These are phyloP conservation scores for Phytophthora pseudosyringae DNA, from an alignment of 352 stramenopile species.

Conservation along the genomic window DNA sequence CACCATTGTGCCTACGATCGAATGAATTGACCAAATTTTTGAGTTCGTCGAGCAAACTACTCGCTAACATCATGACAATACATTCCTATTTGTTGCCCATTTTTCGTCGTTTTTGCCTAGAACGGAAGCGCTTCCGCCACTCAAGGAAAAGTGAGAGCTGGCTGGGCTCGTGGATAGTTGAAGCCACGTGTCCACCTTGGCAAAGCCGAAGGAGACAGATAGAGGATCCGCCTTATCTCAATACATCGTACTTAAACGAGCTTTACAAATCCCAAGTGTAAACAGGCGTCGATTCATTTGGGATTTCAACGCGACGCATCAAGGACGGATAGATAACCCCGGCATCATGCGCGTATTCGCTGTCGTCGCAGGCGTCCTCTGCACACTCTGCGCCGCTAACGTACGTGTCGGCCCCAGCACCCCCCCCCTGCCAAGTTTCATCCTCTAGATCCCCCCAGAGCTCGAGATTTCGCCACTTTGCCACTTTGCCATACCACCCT, in stretches of 20 bases:
- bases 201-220: not conserved
- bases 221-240: not conserved
- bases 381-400: conserved; percentile 24
- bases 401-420: conserved; percentile 11
- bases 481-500: not conserved
- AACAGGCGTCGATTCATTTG: conserved; percentile 11
- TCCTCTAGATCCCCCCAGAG: not conserved
- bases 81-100: not conserved
- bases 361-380: conserved; percentile 34
- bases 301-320: conserved; percentile 28
- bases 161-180: conserved; percentile 2
- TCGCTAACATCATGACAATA: not conserved
- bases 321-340: not conserved
- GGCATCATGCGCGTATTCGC: conserved; percentile 37
- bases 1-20: conserved; percentile 4
- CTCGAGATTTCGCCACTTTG: conserved; percentile 9
- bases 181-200: not conserved
- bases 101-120: not conserved
- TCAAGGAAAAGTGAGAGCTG: not conserved
- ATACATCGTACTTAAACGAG: conserved; percentile 3
- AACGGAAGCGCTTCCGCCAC: not conserved
- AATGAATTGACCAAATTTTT: conserved; percentile 4
- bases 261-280: conserved; percentile 21
- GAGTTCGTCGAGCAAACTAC: not conserved
- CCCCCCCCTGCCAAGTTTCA: not conserved